phyloP scores from a whole-genome alignment of 176 grass and related monocot species.

The Alopecurus myosuroides region DNA sequence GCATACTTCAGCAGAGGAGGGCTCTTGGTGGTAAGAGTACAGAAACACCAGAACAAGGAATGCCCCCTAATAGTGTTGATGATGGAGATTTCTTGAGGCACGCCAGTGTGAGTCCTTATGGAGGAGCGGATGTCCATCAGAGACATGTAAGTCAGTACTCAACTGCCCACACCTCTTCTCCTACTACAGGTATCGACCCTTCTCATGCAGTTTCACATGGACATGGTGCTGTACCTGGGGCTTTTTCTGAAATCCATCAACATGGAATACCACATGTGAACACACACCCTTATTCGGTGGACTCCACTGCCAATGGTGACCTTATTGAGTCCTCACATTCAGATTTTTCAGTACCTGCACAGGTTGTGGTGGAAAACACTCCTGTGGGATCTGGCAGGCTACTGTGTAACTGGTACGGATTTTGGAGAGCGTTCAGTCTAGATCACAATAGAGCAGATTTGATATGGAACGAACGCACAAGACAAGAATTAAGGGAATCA shows the following conservation, averaged over 20 bases:
- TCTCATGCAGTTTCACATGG: slow-evolving; percentile 45
- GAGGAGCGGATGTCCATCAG: slow-evolving; percentile 44
- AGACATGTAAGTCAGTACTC: slow-evolving; percentile 43
- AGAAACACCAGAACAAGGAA: slow-evolving; percentile 52
- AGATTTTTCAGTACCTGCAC: slow-evolving; percentile 85
- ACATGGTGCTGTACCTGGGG: slow-evolving; percentile 34
- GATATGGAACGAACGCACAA: slow-evolving; percentile 98
- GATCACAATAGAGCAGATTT: slow-evolving; percentile 98
- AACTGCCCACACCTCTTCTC: slow-evolving; percentile 31
- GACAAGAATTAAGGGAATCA: slow-evolving; percentile 88
- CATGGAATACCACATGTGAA: slow-evolving; percentile 30
- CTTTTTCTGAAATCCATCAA: slow-evolving; percentile 43
- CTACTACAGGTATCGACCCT: slow-evolving; percentile 37
- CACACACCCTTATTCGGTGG: slow-evolving; percentile 46
- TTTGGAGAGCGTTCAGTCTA: slow-evolving; percentile 86
- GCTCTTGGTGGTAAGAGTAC: slow-evolving; percentile 47
- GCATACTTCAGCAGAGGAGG: slow-evolving; percentile 81
- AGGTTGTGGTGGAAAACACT: slow-evolving; percentile 95
- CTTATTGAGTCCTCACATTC: slow-evolving; percentile 57
- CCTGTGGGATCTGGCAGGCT: slow-evolving; percentile 97
- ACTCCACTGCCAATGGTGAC: slow-evolving; percentile 48
- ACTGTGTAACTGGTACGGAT: slow-evolving; percentile 95
- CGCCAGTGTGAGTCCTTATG: slow-evolving; percentile 19
- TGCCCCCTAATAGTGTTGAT: slow-evolving; percentile 39
- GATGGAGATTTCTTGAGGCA: slow-evolving; percentile 49